These are phyloP conservation scores for Claviceps sp. DNA, from an alignment of 2,329 filamentous ascomycete genomes.

Conservation along the genomic window DNA sequence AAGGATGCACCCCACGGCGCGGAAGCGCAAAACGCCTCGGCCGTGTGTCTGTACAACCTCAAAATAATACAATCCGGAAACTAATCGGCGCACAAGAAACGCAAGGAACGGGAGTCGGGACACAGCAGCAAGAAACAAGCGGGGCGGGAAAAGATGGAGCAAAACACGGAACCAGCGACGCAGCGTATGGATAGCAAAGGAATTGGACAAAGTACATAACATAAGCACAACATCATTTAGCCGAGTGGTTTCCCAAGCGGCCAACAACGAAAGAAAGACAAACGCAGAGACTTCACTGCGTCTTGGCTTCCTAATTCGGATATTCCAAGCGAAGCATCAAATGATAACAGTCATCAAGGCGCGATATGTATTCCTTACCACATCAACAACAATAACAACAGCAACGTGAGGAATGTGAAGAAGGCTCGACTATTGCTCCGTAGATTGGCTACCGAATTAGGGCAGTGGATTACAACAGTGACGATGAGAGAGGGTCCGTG, in stretches of 20 bases:
- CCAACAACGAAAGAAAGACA: not conserved
- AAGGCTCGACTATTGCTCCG: not conserved
- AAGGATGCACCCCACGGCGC: no score
- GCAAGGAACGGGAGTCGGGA: not conserved
- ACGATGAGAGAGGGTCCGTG: not conserved
- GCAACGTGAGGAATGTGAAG: not conserved
- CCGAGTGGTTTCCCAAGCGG: not conserved
- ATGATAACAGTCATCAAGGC: no score
- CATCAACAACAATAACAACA: not conserved
- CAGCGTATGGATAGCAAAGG: no score
- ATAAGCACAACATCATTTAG: not conserved
- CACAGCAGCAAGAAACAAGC: not conserved
- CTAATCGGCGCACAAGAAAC: not conserved
- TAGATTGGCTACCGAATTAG: not conserved
- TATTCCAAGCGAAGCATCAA: not conserved
- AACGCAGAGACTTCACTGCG: not conserved
- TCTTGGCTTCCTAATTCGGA: conserved; percentile 5
- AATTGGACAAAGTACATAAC: not conserved
- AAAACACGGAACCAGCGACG: not conserved
- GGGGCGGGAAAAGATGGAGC: not conserved
- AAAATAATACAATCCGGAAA: no score
- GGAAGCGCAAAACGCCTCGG: not conserved
- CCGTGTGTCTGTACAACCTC: not conserved
- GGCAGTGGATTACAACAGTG: not conserved
- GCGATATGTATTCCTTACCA: not conserved